phyloP scores from a whole-genome alignment of 2,329 filamentous ascomycete genomes.

The Pseudogymnoascus sp. region DNA sequence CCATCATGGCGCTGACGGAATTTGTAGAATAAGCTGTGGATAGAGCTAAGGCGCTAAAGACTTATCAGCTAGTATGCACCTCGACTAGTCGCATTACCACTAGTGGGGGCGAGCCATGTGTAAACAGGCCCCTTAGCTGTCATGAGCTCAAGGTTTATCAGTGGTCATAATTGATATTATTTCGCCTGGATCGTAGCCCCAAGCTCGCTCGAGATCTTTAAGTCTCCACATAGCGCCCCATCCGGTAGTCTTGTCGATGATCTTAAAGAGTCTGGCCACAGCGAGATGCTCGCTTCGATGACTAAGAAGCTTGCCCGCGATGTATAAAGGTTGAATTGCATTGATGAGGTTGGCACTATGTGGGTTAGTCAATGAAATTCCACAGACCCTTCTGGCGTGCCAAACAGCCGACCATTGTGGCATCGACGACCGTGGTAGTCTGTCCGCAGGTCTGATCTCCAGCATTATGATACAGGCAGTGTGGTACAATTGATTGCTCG shows the following conservation, averaged over 20 bases:
- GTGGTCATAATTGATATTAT: neutral
- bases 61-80: too few relatives aligned
- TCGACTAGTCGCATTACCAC: too few relatives aligned
- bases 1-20: too few relatives aligned
- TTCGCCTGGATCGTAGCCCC: constrained; percentile 19
- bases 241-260: constrained; percentile 46
- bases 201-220: constrained; percentile 39
- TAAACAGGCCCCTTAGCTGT: neutral
- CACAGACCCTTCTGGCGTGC: constrained; percentile 51
- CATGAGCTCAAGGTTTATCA: neutral
- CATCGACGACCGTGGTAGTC: constrained; percentile 21
- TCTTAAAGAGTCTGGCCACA: constrained; percentile 40
- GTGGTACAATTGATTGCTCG: constrained; percentile 52
- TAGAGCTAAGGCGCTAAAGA: too few relatives aligned
- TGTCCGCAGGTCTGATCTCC: constrained; percentile 34
- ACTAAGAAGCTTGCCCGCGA: constrained; percentile 49
- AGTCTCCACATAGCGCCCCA: constrained; percentile 51
- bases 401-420: constrained; percentile 39
- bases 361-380: constrained; percentile 50
- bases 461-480: constrained; percentile 49
- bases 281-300: constrained; percentile 40
- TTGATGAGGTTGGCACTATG: constrained; percentile 52
- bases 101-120: too few relatives aligned
- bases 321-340: constrained; percentile 51
- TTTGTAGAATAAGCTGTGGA: too few relatives aligned